A percentile compares a stretch with the other conserved stretches of the same genome.
phyloP scores from a whole-genome alignment of 768 basidiomycete species.

The Lactarius pseudohatsudake region DNA sequence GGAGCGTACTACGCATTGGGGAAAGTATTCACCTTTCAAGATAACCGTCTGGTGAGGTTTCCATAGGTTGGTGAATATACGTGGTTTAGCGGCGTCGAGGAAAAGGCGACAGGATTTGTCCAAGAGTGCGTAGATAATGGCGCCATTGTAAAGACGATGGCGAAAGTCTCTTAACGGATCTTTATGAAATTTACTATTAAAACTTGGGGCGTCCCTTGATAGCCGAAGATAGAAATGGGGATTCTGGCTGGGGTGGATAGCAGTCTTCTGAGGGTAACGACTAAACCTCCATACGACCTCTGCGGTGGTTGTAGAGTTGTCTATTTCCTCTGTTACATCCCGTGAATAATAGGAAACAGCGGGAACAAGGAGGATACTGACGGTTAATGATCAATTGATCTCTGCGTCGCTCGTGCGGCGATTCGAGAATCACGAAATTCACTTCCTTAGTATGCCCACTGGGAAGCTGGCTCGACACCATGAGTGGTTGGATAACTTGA shows the following conservation, averaged over 20 bases:
- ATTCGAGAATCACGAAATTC: neutral
- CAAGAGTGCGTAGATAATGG: neutral
- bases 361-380: neutral
- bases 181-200: neutral
- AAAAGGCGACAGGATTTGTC: conserved; percentile 3
- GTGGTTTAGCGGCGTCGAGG: neutral
- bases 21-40: conserved; percentile 8
- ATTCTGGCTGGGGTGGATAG: neutral
- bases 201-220: neutral
- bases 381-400: neutral
- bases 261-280: neutral
- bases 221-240: neutral
- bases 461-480: neutral
- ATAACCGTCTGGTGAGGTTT: conserved; percentile 4
- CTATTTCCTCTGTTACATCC: neutral
- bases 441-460: neutral
- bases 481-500: neutral
- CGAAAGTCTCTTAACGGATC: neutral
- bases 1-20: no score
- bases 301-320: neutral
- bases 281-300: conserved; percentile 7
- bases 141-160: neutral
- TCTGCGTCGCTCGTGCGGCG: neutral
- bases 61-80: conserved; percentile 11
- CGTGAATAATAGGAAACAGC: neutral